A percentile compares a stretch with the other conserved stretches of the same genome.
Conservation (phyloP, 257 asterid genomes). For the Linaria vulgaris region DNA sequence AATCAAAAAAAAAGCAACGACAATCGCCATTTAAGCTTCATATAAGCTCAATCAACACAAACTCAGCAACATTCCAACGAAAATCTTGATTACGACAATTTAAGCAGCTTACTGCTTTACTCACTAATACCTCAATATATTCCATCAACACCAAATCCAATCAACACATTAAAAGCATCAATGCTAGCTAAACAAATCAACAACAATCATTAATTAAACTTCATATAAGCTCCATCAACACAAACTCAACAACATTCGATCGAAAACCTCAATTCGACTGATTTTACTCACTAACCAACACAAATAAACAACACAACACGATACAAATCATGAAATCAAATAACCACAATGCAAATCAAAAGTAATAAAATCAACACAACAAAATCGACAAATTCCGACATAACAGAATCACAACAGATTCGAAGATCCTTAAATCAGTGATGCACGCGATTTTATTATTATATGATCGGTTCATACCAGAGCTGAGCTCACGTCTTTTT, state of each 20-base stretch:
- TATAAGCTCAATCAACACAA: constrained; percentile 34
- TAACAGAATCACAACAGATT: constrained; percentile 31
- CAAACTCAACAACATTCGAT: no score
- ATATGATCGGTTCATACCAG: constrained; percentile 63
- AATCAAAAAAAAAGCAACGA: constrained; percentile 8
- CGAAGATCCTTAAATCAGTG: constrained; percentile 43
- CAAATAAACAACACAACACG: constrained; percentile 25
- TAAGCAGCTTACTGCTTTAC: constrained; percentile 19
- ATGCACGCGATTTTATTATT: constrained; percentile 25
- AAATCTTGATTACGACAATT: constrained; percentile 25
- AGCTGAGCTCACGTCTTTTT: constrained; percentile 51
- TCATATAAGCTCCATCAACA: no score
- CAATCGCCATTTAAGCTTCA: constrained; percentile 16
- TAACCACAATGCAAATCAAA: constrained; percentile 44
- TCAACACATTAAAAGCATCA: not conserved
- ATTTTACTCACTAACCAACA: constrained; percentile 12
- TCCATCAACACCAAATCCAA: constrained; percentile 26
- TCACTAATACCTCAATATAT: no score
- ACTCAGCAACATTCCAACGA: constrained; percentile 30
- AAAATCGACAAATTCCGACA: constrained; percentile 32
- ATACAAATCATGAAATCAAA: constrained; percentile 31
- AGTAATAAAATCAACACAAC: constrained; percentile 42
- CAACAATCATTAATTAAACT: no score
- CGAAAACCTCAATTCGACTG: no score
- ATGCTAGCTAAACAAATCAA: constrained; percentile 16